phyloP scores from a whole-genome alignment of 176 grass and related monocot genomes.

The Raddia distichophylla region DNA sequence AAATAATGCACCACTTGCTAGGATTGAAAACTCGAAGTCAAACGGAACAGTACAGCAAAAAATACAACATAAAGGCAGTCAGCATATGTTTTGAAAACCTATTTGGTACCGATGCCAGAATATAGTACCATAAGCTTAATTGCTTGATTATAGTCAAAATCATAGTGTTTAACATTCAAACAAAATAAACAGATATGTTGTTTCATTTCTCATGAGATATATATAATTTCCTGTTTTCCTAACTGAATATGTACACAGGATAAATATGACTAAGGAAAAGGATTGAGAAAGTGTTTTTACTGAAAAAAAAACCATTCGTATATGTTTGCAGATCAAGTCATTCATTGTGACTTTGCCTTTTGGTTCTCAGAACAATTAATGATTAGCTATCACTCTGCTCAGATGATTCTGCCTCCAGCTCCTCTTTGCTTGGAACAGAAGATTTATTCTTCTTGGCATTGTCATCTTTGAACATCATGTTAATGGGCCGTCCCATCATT shows the following conservation, averaged over 20 bases:
- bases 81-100: slow-evolving; percentile 2
- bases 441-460: slow-evolving; percentile 41
- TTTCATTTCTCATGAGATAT: slow-evolving; percentile 16
- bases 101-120: neutral
- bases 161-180: neutral
- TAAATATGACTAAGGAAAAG: slow-evolving; percentile 9
- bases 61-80: neutral
- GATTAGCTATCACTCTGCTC: slow-evolving; percentile 44
- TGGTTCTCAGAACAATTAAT: slow-evolving; percentile 1
- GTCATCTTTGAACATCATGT: slow-evolving; percentile 54
- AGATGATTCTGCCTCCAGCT: slow-evolving; percentile 20
- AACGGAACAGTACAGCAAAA: neutral
- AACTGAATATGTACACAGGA: slow-evolving; percentile 19
- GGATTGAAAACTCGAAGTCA: neutral
- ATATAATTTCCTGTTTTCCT: neutral
- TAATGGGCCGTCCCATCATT: slow-evolving; percentile 61
- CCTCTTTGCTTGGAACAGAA: slow-evolving; percentile 39
- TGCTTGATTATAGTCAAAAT: neutral
- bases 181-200: neutral
- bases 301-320: slow-evolving; percentile 4
- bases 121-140: neutral
- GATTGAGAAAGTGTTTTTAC: slow-evolving; percentile 26
- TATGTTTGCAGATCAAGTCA: slow-evolving; percentile 17
- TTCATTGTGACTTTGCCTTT: neutral
- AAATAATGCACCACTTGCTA: slow-evolving; percentile 1